Percentiles rank a stretch among this genome's conserved stretches.
phyloP scores from a whole-genome alignment of 306 rosid species.

The Cajanus cajan region DNA sequence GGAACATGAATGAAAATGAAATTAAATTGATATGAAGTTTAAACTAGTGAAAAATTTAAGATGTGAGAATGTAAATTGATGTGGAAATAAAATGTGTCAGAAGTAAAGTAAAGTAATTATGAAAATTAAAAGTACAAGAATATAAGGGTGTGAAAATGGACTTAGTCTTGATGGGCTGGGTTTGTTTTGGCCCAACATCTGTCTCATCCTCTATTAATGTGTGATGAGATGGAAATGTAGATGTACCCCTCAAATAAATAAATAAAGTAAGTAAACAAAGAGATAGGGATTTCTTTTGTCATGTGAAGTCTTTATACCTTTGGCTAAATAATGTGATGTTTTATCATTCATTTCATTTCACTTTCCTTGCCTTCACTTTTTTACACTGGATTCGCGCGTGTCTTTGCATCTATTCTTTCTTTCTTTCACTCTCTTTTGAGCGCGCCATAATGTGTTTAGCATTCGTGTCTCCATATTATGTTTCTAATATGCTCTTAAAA shows the following conservation, averaged over 20 bases:
- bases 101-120: too few relatives aligned
- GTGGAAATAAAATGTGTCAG: too few relatives aligned
- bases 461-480: neutral
- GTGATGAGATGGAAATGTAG: neutral
- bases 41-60: too few relatives aligned
- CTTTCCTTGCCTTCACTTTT: constrained; percentile 5
- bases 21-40: too few relatives aligned
- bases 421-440: neutral
- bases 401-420: neutral
- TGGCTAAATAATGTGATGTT: constrained; percentile 28
- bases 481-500: neutral
- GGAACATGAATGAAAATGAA: too few relatives aligned
- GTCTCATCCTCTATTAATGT: neutral
- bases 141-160: too few relatives aligned
- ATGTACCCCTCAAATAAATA: neutral
- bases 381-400: neutral
- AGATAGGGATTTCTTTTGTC: constrained; percentile 19
- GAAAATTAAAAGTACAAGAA: too few relatives aligned
- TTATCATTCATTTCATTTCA: neutral
- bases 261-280: neutral
- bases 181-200: neutral
- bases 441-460: neutral
- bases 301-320: constrained; percentile 31
- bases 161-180: too few relatives aligned
- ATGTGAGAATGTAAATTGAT: too few relatives aligned